Base-by-base conservation (phyloP, 1,284 basidiomycete genomes). In the Puccinia triticina region DNA sequence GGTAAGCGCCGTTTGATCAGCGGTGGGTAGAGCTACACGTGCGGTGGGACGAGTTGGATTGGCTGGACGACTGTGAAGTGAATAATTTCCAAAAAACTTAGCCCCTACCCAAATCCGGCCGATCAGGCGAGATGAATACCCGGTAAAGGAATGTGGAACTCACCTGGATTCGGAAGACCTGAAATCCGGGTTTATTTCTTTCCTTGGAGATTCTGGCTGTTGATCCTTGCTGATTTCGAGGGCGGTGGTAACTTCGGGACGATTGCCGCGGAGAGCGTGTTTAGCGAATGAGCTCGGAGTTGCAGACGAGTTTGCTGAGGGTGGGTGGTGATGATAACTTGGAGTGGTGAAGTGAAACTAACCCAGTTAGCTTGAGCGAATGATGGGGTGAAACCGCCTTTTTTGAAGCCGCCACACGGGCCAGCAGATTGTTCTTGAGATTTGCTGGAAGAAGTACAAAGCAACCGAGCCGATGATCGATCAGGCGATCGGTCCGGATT, bases 301-400 rank as follows among this genome's bases (percentile, higher is more conserved):
- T 67, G 34, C 2, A 12, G 50, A 21, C 50, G 50, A 5, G 50
- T 53, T 5, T 43, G 40, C 23, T 67, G 64, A 40, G 61, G 34
- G 32, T 64, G 8, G 26, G 34, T 66, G 34, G 21, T 26, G 61
- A 66, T 40, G 11, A 40, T n/a, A n/a, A n/a, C n/a, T 4, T 66
- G n/a, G 64, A 67, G 37, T 46, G 64, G 40, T 26, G n/a, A 26
- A 37, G 40, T 23, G 14, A 23, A 43, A 67, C 64, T 67, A 67
- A 67, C 37, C 64, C 64, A 67, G 64, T 67, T 67, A 67, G 64
- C n/a, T n/a, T 67, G 64, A 67, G 37, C 29, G 61, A 66, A 18
- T 66, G 61, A 66, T 18, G 37, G 23, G 23, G 32, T 64, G 29
- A 5, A 23, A 16, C 18, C 12, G 29, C 32, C 29, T 37, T 64